Evolutionary conservation across 257 asterid species (phyloP), one percentile per base, ranked within the genome.

Genomic region (Solanum chilense): DNA sequence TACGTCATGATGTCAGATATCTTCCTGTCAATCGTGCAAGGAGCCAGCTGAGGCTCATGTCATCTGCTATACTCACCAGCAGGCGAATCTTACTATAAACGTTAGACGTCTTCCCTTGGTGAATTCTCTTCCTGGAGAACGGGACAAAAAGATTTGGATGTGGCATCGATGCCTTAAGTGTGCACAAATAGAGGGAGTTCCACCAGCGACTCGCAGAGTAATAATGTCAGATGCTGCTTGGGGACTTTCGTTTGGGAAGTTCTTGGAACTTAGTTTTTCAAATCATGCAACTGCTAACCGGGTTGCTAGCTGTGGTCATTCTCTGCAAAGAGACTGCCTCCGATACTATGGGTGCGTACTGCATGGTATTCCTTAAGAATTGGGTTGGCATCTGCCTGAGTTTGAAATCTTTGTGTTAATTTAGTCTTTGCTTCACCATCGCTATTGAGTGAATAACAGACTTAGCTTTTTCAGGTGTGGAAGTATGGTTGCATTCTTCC

Each of bases 111-210:
- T 95, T 66, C 93, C 94, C 39, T 89, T 94, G 11, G 91, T 88
- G 83, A 93, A 90, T 81, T 81, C 69, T 88, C 98, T 97, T 89
- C 98, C 96, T 44, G 98, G 98, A 49, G 98, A 93, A 89, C 90
- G 90, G 44, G 99, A 96, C 88, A 96, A 98, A 82, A 97, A 94
- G 94, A 96, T 97, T 88, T 97, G 99, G 99, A 97, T 97, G 99
- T 97, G 99, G 99, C 99, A 97, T 85, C 89, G 99, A 87, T 97
- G 99, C 93, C 95, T 97, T 85, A 92, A 88, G 90, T 97, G 99
- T 85, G 89, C 87, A 27, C 93, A 88, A 29, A 75, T 88, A 12
- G 94, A 91, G 25, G 98, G 98, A 81, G 95, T 93, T 85, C 98
- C 99, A 45, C 99, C 99, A 18, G 98, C 98, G 75, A 94, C 96